Percentiles rank a stretch among this genome's conserved stretches.
Conservation (phyloP, 164 flowering plant genomes). For the Dillenia turbinata region DNA sequence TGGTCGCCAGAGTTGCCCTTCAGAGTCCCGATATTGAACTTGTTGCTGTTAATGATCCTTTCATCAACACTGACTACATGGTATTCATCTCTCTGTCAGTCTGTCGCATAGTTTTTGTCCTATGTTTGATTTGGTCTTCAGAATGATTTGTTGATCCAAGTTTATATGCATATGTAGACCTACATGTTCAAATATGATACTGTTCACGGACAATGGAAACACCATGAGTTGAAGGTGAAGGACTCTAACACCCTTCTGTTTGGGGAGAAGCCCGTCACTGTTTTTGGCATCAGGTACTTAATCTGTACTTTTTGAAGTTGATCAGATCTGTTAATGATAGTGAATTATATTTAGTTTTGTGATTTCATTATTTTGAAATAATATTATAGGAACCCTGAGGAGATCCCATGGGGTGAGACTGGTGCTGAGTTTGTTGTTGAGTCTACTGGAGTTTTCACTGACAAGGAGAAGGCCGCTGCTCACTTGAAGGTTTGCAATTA, state of each 20-base stretch:
- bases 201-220: conserved; percentile 87
- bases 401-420: conserved; percentile 53
- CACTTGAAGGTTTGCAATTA: conserved; percentile 41
- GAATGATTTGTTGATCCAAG: too few species aligned
- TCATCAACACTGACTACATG: conserved; percentile 84
- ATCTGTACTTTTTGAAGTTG: neutral
- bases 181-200: conserved; percentile 92
- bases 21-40: conserved; percentile 83
- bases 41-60: conserved; percentile 90
- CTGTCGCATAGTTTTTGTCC: too few species aligned
- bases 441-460: conserved; percentile 59
- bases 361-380: too few species aligned
- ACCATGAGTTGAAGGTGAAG: conserved; percentile 58
- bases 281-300: conserved; percentile 63
- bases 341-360: too few species aligned
- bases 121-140: too few species aligned
- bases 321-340: too few species aligned
- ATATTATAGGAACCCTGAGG: conserved; percentile 41
- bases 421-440: conserved; percentile 57
- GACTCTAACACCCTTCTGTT: conserved; percentile 82
- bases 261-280: conserved; percentile 68
- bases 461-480: conserved; percentile 62
- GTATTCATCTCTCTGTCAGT: conserved; percentile 18
- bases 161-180: conserved; percentile 33
- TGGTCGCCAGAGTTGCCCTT: conserved; percentile 86